Evolutionary conservation across 768 basidiomycete species (phyloP).

Genomic region (Lactarius hatsudake): DNA sequence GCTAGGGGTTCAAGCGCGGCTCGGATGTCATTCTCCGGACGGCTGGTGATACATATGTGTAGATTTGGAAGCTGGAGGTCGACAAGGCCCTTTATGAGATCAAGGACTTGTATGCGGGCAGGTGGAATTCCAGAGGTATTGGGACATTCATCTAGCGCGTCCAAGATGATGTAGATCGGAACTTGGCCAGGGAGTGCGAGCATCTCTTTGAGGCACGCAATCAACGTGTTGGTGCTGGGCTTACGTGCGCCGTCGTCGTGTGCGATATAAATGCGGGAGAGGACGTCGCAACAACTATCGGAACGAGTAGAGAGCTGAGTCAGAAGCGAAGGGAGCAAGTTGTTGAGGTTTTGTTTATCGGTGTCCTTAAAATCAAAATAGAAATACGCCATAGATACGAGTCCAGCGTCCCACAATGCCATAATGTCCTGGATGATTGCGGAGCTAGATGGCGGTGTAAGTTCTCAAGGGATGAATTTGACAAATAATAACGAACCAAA

Average conservation of each 20-base stretch:
- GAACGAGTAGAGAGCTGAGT: not conserved
- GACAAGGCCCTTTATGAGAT: not conserved
- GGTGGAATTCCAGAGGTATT: not conserved
- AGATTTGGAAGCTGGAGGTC: not conserved
- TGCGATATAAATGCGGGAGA: not conserved
- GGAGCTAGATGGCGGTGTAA: not conserved
- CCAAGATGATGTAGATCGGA: not conserved
- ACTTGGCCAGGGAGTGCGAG: not conserved
- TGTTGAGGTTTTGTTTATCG: not conserved
- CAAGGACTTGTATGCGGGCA: not conserved
- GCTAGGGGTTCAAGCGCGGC: not conserved
- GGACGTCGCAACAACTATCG: not conserved
- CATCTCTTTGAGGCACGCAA: not conserved
- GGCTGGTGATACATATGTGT: not conserved
- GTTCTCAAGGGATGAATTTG: not conserved
- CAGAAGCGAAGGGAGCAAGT: not conserved
- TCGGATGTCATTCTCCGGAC: not conserved
- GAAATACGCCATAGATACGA: not conserved
- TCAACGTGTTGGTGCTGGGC: not conserved
- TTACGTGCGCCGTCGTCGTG: not conserved
- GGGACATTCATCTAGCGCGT: constrained; percentile 7
- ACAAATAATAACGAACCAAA: not conserved
- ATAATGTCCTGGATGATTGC: not conserved
- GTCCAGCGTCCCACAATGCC: not conserved
- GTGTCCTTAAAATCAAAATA: not conserved